phyloP scores from a whole-genome alignment of 2,329 filamentous ascomycete species.

The Chaetomium sp. region DNA sequence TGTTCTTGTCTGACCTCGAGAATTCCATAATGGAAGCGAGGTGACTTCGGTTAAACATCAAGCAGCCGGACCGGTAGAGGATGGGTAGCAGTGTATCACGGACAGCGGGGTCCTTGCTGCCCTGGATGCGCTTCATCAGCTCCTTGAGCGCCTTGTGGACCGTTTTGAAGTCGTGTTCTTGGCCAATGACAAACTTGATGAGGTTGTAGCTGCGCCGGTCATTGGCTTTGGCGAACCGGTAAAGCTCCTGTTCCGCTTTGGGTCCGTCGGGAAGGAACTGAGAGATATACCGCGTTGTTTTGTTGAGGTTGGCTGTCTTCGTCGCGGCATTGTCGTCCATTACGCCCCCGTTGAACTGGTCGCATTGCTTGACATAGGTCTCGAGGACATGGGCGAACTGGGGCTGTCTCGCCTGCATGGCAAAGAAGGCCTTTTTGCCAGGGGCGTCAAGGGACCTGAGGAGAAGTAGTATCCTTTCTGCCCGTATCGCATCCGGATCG shows the following conservation, averaged over 20 bases:
- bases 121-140: conserved; percentile 77
- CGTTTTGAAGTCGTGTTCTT: conserved; percentile 88
- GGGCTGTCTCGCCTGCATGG: conserved; percentile 77
- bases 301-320: conserved; percentile 70
- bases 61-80: conserved; percentile 77
- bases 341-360: conserved; percentile 86
- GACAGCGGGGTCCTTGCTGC: conserved; percentile 63
- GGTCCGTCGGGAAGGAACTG: conserved; percentile 75
- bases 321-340: conserved; percentile 71
- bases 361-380: conserved; percentile 80
- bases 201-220: conserved; percentile 90
- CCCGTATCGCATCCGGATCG: conserved; percentile 75
- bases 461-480: conserved; percentile 80
- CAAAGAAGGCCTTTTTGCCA: conserved; percentile 85
- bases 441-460: conserved; percentile 75
- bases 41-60: conserved; percentile 94
- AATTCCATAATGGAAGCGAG: conserved; percentile 86
- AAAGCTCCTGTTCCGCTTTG: conserved; percentile 74
- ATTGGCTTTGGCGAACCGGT: conserved; percentile 88
- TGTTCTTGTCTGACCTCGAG: conserved; percentile 79
- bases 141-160: conserved; percentile 90
- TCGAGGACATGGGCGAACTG: conserved; percentile 72
- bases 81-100: conserved; percentile 81
- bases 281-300: conserved; percentile 71
- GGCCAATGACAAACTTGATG: conserved; percentile 79